These are phyloP conservation scores for Ensete ventricosum DNA, from an alignment of 176 grass and related monocot genomes.

Conservation along the genomic window DNA sequence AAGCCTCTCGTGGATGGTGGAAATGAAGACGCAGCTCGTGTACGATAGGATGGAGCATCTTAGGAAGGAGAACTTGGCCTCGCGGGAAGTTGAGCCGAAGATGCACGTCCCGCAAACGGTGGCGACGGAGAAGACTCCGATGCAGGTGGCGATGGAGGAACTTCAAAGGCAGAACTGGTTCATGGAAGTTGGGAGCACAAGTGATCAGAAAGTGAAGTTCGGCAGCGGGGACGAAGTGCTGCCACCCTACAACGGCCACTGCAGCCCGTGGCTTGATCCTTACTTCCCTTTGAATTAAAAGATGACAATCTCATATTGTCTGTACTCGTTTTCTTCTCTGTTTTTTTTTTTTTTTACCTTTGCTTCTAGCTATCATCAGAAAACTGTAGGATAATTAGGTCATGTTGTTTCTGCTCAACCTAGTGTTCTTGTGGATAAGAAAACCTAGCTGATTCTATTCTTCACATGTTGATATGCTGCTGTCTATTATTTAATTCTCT, in stretches of 20 bases:
- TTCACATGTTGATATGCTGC: too few relatives aligned
- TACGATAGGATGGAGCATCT: conserved; percentile 1
- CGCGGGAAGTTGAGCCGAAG: neutral
- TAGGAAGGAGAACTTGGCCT: neutral
- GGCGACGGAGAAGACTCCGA: neutral
- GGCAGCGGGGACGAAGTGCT: neutral
- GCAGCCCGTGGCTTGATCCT: conserved; percentile 11
- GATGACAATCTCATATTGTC: neutral
- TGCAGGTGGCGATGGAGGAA: conserved; percentile 14
- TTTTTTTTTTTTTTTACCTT: too few relatives aligned
- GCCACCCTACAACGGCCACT: neutral
- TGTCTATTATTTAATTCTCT: too few relatives aligned
- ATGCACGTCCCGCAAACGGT: neutral
- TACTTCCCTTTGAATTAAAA: conserved; percentile 11
- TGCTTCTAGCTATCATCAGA: too few relatives aligned
- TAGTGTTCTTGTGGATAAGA: too few relatives aligned
- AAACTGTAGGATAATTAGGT: too few relatives aligned
- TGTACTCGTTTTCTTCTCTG: too few relatives aligned
- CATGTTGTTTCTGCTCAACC: too few relatives aligned
- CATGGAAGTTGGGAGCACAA: neutral
- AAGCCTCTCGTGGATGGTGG: conserved; percentile 19
- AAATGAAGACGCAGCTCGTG: conserved; percentile 16
- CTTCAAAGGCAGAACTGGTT: conserved; percentile 16
- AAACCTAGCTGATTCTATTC: too few relatives aligned
- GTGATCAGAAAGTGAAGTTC: neutral